phyloP scores from a whole-genome alignment of 169 alveolate genomes.

The Plasmodium vivax region DNA sequence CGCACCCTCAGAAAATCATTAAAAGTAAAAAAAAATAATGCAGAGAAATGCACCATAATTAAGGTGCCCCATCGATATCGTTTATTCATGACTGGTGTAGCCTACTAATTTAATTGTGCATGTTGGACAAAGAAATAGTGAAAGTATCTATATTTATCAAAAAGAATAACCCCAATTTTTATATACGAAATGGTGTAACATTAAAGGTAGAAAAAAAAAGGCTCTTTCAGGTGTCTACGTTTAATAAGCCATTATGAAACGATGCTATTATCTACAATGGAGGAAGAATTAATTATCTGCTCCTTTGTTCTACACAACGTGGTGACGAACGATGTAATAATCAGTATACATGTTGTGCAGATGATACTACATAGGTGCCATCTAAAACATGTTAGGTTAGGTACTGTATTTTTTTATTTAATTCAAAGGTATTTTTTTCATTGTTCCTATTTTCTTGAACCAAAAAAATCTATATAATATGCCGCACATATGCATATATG shows the following conservation, averaged over 20 bases:
- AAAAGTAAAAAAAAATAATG: neutral
- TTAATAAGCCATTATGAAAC: neutral
- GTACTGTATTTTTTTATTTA: neutral
- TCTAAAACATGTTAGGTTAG: neutral
- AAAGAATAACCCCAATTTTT: neutral
- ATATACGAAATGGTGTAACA: neutral
- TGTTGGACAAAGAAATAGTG: neutral
- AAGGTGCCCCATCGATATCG: neutral
- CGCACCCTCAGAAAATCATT: neutral
- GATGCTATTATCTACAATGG: neutral
- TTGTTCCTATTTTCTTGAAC: neutral
- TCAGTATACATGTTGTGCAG: neutral
- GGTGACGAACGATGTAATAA: neutral
- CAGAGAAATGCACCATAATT: neutral
- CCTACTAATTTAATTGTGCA: neutral
- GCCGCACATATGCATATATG: neutral
- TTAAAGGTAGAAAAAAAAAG: neutral
- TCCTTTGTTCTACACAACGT: neutral
- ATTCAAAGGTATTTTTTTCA: neutral
- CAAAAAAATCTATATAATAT: neutral
- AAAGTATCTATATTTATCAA: neutral
- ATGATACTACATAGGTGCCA: neutral
- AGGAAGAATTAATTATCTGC: neutral
- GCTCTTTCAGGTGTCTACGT: neutral
- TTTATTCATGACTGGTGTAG: neutral